A percentile compares a stretch with the other conserved stretches of the same genome.
phyloP scores from a whole-genome alignment of 208 protist species.

The Lotmaria passim region DNA sequence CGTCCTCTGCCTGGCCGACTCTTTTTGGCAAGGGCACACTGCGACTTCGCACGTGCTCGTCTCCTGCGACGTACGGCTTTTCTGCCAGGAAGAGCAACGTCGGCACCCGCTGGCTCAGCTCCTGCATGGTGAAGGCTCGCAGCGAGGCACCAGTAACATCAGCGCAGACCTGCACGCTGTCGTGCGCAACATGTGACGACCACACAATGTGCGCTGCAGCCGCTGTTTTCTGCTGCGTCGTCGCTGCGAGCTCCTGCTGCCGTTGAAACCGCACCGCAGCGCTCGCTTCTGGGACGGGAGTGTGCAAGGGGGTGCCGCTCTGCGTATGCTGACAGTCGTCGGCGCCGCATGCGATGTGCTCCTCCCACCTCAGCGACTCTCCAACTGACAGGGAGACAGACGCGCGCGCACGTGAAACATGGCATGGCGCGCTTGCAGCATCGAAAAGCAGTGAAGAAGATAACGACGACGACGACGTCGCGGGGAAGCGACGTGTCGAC shows the following conservation, averaged over 20 bases:
- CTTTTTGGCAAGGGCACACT: neutral
- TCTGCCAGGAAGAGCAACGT: constrained; percentile 23
- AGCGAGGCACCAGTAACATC: constrained; percentile 12
- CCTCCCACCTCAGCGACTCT: neutral
- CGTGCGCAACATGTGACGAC: neutral
- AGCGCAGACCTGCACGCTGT: constrained; percentile 2
- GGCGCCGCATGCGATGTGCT: too few species aligned
- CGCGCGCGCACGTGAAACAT: neutral
- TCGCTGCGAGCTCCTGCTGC: neutral
- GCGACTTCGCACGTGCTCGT: neutral
- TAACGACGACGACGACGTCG: too few species aligned
- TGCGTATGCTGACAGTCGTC: too few species aligned
- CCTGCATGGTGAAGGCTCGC: constrained; percentile 8
- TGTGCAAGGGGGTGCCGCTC: too few species aligned
- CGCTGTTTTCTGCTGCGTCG: neutral
- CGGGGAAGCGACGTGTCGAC: too few species aligned
- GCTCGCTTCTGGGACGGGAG: too few species aligned
- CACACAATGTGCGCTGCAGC: neutral
- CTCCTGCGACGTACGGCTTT: constrained; percentile 6
- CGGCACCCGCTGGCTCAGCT: constrained; percentile 26
- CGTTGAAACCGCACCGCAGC: too few species aligned
- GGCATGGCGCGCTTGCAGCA: neutral
- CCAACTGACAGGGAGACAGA: neutral
- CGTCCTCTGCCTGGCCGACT: neutral
- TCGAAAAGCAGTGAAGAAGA: neutral